Evolutionary conservation across 2,329 filamentous ascomycete species (phyloP).

Genomic region (Microcera coccophila): DNA sequence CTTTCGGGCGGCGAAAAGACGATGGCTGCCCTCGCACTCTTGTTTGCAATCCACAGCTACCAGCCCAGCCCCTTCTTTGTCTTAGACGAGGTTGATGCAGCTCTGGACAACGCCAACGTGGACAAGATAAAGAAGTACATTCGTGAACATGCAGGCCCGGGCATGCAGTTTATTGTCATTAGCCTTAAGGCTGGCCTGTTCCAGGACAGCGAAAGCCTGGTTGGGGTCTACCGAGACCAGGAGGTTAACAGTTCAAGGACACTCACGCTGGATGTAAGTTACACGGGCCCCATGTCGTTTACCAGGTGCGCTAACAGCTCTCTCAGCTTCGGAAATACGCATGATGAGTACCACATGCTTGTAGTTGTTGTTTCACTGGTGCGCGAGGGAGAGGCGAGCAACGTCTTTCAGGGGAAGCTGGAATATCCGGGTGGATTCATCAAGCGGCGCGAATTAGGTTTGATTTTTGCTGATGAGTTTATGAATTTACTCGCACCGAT

Average conservation of each 20-base stretch:
- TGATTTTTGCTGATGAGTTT: constrained; percentile 6
- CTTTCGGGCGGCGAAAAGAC: constrained; percentile 97
- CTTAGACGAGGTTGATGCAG: constrained; percentile 94
- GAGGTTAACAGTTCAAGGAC: constrained; percentile 87
- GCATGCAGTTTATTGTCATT: constrained; percentile 99
- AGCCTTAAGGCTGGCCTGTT: constrained; percentile 93
- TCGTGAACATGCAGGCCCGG: constrained; percentile 84
- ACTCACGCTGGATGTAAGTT: constrained; percentile 89
- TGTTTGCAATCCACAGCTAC: constrained; percentile 96
- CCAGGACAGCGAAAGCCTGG: constrained; percentile 91
- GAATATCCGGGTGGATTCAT: background rate
- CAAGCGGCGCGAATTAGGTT: constrained; percentile 1
- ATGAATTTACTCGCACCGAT: constrained; percentile 5
- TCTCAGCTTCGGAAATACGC: constrained; percentile 34
- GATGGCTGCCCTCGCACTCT: constrained; percentile 91
- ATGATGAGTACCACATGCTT: constrained; percentile 16
- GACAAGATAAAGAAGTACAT: constrained; percentile 96
- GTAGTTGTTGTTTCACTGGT: background rate
- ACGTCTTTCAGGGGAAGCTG: constrained; percentile 1
- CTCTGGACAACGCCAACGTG: constrained; percentile 96
- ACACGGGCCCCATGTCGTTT: background rate
- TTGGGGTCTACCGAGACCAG: constrained; percentile 95
- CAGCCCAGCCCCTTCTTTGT: constrained; percentile 97
- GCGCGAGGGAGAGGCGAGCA: background rate
- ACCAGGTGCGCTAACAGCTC: constrained; percentile 6